Percentiles rank a stretch among this genome's conserved stretches.
Evolutionary conservation across 2,329 filamentous ascomycete species (phyloP).

Genomic region (Colletotrichum costaricense): DNA sequence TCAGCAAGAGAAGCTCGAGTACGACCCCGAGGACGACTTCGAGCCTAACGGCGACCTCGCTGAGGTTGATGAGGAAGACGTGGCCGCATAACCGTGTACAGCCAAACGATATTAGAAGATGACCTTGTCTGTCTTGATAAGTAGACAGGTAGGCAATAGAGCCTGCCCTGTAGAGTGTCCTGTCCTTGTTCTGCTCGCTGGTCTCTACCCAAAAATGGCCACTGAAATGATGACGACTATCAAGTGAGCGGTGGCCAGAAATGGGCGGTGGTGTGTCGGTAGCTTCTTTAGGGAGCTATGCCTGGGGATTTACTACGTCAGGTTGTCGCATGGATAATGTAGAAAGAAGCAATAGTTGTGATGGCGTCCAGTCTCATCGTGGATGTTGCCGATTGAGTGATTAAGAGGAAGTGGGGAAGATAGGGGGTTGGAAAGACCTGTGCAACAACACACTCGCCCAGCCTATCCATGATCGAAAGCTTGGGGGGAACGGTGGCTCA

Average conservation of each 20-base stretch:
- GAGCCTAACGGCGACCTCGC: slow-evolving; percentile 62
- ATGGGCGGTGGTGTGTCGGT: slow-evolving; percentile 1
- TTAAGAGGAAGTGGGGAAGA: not conserved
- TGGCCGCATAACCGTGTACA: slow-evolving; percentile 11
- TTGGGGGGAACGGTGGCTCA: not conserved
- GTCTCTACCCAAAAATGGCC: not conserved
- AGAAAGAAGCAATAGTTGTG: slow-evolving; percentile 26
- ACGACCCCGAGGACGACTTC: slow-evolving; percentile 54
- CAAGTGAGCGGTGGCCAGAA: not conserved
- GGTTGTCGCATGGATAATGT: slow-evolving; percentile 32
- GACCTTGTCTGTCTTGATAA: not conserved
- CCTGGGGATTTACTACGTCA: slow-evolving; percentile 13
- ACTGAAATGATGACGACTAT: slow-evolving; percentile 25
- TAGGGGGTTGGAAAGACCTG: not conserved
- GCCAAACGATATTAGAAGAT: not conserved
- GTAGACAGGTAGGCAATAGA: not conserved
- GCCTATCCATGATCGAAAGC: not conserved
- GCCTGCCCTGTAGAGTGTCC: slow-evolving; percentile 1
- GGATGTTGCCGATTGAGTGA: slow-evolving; percentile 29
- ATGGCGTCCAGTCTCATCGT: slow-evolving; percentile 17
- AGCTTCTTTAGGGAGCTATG: slow-evolving; percentile 10
- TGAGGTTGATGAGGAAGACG: slow-evolving; percentile 61
- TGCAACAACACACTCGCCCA: not conserved
- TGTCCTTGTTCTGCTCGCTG: not conserved
- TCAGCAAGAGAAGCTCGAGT: slow-evolving; percentile 88